Evolutionary conservation across 345 rosid species (phyloP).

Genomic region (Ceriops zippeliana): DNA sequence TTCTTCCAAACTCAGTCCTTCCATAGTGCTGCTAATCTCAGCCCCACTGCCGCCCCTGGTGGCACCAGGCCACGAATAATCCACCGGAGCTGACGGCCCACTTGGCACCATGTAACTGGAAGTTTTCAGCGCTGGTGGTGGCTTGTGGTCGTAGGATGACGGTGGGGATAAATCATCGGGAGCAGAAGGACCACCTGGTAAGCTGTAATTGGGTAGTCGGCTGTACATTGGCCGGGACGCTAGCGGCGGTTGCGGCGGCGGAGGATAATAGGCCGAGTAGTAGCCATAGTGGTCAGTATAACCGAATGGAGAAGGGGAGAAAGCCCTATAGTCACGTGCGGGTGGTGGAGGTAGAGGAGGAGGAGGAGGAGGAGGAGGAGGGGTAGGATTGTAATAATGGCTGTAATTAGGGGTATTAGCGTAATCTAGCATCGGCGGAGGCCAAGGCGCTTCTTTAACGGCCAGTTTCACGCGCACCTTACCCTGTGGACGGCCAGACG

Average conservation of each 20-base stretch:
- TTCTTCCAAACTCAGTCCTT: slow-evolving; percentile 46
- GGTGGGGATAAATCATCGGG: slow-evolving; percentile 35
- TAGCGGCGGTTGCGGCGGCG: slow-evolving; percentile 28
- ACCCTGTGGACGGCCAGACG: slow-evolving; percentile 24
- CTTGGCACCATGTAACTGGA: slow-evolving; percentile 33
- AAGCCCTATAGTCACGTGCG: slow-evolving; percentile 40
- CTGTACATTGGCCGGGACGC: slow-evolving; percentile 43
- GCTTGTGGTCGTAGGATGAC: slow-evolving; percentile 39
- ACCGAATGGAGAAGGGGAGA: slow-evolving; percentile 22
- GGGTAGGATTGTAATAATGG: slow-evolving; percentile 43
- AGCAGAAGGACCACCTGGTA: slow-evolving; percentile 44
- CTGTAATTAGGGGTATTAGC: slow-evolving; percentile 32
- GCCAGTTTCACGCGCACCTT: slow-evolving; percentile 14
- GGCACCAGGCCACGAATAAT: slow-evolving; percentile 37
- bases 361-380: slow-evolving; percentile 47
- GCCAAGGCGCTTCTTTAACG: slow-evolving; percentile 18
- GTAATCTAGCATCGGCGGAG: slow-evolving; percentile 40
- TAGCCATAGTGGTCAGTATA: slow-evolving; percentile 29
- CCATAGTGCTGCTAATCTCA: slow-evolving; percentile 11
- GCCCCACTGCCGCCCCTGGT: slow-evolving; percentile 33
- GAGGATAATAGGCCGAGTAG: slow-evolving; percentile 37
- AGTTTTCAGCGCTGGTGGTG: slow-evolving; percentile 24
- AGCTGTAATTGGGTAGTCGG: slow-evolving; percentile 30
- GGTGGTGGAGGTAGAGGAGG: slow-evolving; percentile 23
- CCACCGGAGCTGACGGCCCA: slow-evolving; percentile 56